A percentile compares a stretch with the other conserved stretches of the same genome.
phyloP scores from a whole-genome alignment of 2,329 filamentous ascomycete genomes.

The Aspergillus fumigatus region DNA sequence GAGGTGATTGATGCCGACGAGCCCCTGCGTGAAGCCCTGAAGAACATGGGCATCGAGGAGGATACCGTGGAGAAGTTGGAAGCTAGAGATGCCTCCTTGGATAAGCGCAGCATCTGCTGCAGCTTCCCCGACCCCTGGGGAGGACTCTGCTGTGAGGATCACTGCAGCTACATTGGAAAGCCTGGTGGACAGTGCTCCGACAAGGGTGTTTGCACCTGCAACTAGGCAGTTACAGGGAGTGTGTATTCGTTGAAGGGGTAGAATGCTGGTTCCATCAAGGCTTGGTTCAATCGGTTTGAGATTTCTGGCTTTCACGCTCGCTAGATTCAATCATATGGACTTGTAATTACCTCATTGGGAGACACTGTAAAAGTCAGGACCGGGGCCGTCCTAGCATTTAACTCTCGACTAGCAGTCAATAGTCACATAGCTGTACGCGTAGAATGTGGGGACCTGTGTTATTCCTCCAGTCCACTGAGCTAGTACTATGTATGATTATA shows the following conservation, averaged over 20 bases:
- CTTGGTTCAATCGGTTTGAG: not conserved
- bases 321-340: not conserved
- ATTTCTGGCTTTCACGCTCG: not conserved
- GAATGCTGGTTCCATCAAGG: not conserved
- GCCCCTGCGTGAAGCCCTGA: not conserved
- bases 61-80: not conserved
- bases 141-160: slow-evolving; percentile 1
- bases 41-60: not conserved
- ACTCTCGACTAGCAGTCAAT: not conserved
- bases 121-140: not conserved
- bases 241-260: not conserved
- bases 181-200: slow-evolving; percentile 2
- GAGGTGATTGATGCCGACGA: slow-evolving; percentile 1
- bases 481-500: too few species aligned
- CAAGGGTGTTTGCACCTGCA: not conserved
- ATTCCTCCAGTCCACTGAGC: too few species aligned
- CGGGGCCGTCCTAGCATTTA: not conserved
- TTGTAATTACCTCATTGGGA: not conserved
- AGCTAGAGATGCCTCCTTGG: not conserved
- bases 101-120: slow-evolving; percentile 2
- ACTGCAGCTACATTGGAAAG: slow-evolving; percentile 2
- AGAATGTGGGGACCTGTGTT: too few species aligned
- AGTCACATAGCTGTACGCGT: not conserved
- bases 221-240: not conserved
- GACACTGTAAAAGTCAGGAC: not conserved